These are phyloP conservation scores for Apiotrichum domesticum DNA, from an alignment of 1,284 basidiomycete genomes.

Conservation along the genomic window DNA sequence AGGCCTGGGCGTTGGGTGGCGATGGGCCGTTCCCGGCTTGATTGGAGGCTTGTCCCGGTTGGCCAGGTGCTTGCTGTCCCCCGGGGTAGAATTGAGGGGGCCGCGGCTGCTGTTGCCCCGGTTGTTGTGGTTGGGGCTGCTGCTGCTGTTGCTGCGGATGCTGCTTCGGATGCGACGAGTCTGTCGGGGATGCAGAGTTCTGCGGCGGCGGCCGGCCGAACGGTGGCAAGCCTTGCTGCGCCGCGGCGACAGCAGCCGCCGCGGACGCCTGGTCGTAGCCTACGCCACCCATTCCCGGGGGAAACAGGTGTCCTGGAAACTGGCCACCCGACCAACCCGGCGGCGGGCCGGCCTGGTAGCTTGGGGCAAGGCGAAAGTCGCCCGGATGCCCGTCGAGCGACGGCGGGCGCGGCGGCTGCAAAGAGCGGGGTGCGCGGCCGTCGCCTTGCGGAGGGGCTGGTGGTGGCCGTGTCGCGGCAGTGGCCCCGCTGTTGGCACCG, in stretches of 20 bases:
- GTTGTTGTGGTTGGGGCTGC: not conserved
- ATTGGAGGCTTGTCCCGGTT: not conserved
- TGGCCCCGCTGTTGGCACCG: not conserved
- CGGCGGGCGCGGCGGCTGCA: not conserved
- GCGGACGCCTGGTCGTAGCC: not conserved
- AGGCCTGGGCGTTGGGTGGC: not conserved
- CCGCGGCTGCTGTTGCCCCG: too few relatives aligned
- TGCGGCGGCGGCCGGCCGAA: not conserved
- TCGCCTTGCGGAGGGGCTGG: not conserved
- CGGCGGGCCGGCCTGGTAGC: not conserved
- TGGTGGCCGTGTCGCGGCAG: not conserved
- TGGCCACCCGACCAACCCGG: not conserved
- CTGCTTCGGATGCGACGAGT: not conserved
- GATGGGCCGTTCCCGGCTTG: not conserved
- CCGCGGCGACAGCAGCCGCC: not conserved
- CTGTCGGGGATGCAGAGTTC: not conserved
- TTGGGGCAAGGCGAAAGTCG: not conserved
- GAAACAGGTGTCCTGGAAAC: not conserved
- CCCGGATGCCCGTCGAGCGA: not conserved
- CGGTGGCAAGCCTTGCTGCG: not conserved
- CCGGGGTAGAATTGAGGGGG: not conserved
- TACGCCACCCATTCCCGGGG: not conserved
- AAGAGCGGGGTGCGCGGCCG: not conserved
- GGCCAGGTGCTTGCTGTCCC: not conserved
- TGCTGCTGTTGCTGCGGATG: not conserved